Conservation (phyloP, 1,284 basidiomycete species). For the Ganoderma lucidum region DNA sequence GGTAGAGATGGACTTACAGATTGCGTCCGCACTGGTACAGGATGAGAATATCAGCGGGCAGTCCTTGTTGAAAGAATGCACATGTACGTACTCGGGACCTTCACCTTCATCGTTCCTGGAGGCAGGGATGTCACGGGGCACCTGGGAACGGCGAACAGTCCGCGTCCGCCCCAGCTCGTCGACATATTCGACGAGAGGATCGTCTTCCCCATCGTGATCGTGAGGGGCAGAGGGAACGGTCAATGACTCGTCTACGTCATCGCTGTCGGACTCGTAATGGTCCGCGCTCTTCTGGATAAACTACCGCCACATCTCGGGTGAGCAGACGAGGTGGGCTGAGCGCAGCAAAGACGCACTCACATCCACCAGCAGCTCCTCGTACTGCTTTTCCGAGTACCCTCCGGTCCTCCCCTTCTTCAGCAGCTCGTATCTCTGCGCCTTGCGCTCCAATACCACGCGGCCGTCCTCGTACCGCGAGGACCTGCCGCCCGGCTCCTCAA, state of each 20-base stretch:
- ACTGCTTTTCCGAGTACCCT: constrained; percentile 81
- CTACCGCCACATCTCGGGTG: constrained; percentile 44
- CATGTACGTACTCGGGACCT: constrained; percentile 37
- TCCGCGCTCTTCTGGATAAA: constrained; percentile 75
- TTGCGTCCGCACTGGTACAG: constrained; percentile 59
- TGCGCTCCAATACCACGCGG: constrained; percentile 75
- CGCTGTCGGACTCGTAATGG: constrained; percentile 65
- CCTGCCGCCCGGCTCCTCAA: constrained; percentile 68
- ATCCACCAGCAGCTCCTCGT: constrained; percentile 82
- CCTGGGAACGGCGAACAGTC: constrained; percentile 64
- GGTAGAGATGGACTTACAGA: constrained; percentile 42
- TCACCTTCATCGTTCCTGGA: constrained; percentile 34
- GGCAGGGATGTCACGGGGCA: constrained; percentile 68
- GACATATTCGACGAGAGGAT: constrained; percentile 84
- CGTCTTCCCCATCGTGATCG: constrained; percentile 61
- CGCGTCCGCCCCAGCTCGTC: constrained; percentile 63
- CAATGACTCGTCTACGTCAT: constrained; percentile 77
- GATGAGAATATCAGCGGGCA: neutral
- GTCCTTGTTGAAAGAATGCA: neutral
- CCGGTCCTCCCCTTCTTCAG: constrained; percentile 82
- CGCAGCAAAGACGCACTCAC: constrained; percentile 54
- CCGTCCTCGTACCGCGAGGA: constrained; percentile 72
- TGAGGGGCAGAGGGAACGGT: constrained; percentile 57
- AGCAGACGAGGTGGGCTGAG: neutral
- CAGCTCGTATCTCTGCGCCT: constrained; percentile 86